Evolutionary conservation across 2,329 filamentous ascomycete species (phyloP).

Genomic region (Triangularia setosa): DNA sequence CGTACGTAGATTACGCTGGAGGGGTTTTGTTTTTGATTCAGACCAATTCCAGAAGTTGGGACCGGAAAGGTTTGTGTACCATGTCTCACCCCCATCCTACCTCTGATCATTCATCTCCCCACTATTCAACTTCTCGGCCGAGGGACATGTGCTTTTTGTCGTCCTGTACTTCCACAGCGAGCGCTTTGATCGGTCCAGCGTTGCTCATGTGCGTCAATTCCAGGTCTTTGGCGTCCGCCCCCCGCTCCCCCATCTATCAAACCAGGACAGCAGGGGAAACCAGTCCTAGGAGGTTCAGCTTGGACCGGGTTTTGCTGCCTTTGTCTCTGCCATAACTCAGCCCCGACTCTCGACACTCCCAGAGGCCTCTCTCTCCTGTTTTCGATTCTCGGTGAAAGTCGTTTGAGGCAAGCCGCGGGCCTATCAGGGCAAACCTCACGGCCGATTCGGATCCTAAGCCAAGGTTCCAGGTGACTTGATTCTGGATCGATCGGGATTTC

Average conservation of each 20-base stretch:
- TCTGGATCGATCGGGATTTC: background rate
- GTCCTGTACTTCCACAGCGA: background rate
- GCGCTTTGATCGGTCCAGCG: background rate
- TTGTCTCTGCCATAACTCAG: background rate
- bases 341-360: background rate
- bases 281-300: background rate
- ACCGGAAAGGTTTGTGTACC: background rate
- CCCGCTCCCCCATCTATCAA: background rate
- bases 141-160: background rate
- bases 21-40: background rate
- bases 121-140: background rate
- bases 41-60: background rate
- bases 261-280: background rate
- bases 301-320: background rate
- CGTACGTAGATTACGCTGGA: background rate
- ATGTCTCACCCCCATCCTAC: background rate
- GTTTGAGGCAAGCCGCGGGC: background rate
- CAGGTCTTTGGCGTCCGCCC: background rate
- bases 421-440: background rate
- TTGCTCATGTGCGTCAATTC: background rate
- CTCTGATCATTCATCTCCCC: background rate
- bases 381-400: background rate
- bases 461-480: background rate
- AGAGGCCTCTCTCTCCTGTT: background rate
- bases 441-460: background rate